Conservation (phyloP, 768 basidiomycete species). For the Boletus pseudo-olivaceus region DNA sequence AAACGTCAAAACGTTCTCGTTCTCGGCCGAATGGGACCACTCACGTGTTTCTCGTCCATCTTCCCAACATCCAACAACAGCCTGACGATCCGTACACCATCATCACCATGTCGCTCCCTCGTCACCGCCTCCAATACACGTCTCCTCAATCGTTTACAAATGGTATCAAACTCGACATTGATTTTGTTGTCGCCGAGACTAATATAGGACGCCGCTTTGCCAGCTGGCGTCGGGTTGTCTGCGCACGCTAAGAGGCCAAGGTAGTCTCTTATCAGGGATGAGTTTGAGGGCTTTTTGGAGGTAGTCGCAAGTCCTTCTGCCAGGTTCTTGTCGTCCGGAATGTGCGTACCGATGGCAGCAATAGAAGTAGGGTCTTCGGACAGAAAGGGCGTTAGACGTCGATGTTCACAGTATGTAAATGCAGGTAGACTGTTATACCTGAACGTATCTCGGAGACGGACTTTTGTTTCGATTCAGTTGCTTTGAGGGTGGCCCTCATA, state of each 20-base stretch:
- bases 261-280: constrained; percentile 71
- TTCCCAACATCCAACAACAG: constrained; percentile 80
- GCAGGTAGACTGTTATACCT: constrained; percentile 37
- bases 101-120: constrained; percentile 77
- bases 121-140: constrained; percentile 75
- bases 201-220: constrained; percentile 67
- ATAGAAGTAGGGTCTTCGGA: constrained; percentile 60
- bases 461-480: constrained; percentile 62
- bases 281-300: constrained; percentile 50
- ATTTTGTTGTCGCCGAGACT: constrained; percentile 69
- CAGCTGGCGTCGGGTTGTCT: constrained; percentile 77
- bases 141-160: constrained; percentile 62
- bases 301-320: constrained; percentile 56
- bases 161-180: constrained; percentile 75
- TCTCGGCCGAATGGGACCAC: constrained; percentile 14
- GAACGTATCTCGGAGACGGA: constrained; percentile 60
- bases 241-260: constrained; percentile 74
- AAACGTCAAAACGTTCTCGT: neutral
- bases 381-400: neutral
- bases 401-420: neutral
- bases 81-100: constrained; percentile 79
- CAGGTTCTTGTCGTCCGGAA: constrained; percentile 63
- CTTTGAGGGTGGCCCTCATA: constrained; percentile 65
- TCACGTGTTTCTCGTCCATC: constrained; percentile 91
- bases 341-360: constrained; percentile 57